Conservation (phyloP, 192 early-diverging fungal species). For the Podochytrium sp. region DNA sequence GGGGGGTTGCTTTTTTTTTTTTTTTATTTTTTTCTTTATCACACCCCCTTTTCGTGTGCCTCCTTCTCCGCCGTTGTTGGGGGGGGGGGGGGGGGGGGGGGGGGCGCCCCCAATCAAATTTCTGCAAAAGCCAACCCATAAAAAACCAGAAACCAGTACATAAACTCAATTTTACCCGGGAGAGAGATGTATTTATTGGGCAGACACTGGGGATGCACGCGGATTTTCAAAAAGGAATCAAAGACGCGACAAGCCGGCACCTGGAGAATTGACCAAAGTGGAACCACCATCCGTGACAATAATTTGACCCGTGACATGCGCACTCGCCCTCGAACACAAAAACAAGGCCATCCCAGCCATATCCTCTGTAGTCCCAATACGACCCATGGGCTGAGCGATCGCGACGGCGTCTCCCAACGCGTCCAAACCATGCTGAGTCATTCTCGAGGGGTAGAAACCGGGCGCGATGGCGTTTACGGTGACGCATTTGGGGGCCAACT, state of each 20-base stretch:
- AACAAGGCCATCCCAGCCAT: constrained; percentile 87
- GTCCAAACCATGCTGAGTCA: constrained; percentile 42
- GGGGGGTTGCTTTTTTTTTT: no score
- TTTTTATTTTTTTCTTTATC: no score
- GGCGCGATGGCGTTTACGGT: constrained; percentile 58
- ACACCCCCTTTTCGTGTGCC: no score
- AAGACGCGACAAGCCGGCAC: constrained; percentile 30
- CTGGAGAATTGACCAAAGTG: constrained; percentile 26
- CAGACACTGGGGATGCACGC: no score
- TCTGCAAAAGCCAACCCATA: no score
- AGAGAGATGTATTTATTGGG: no score
- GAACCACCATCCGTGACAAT: constrained; percentile 86
- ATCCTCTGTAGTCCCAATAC: constrained; percentile 83
- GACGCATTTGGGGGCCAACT: constrained; percentile 40
- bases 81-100: no score
- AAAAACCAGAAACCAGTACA: no score
- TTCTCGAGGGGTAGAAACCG: constrained; percentile 53
- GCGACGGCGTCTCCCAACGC: constrained; percentile 4
- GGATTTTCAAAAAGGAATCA: no score
- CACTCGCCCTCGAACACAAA: constrained; percentile 71
- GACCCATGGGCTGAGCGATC: constrained; percentile 58
- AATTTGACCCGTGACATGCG: constrained; percentile 81
- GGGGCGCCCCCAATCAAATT: no score
- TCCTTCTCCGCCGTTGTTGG: no score
- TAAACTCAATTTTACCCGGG: no score